Evolutionary conservation across 108 stramenopile genomes (phyloP), one percentile per base, ranked within the genome.

Genomic region (Pseudonitzschia pungens): DNA sequence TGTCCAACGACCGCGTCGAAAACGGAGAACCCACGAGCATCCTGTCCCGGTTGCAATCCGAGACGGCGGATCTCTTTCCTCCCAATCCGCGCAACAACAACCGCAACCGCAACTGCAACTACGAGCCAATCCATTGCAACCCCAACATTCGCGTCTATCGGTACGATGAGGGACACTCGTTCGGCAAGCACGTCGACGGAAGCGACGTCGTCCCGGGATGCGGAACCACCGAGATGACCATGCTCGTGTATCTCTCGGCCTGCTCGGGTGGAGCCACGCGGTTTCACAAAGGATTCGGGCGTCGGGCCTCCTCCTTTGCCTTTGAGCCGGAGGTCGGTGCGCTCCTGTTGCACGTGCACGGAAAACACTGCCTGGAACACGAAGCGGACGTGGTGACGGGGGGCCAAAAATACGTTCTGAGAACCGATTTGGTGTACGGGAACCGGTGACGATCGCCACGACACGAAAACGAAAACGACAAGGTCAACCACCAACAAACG

Each of bases 161-260:
- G 33, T 97, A 97, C 64, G 71, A 70, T 10, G 82, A 81, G 65
- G 93, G 92, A 9, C 89, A 90, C 72, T 74, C 87, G 29, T 97
- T 97, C 76, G 96, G 96, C 29, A 89, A 72, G 54, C 96, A 97
- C 65, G 76, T 93, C 28, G 96, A 97, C 68, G 96, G 77, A 29
- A 73, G 80, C 43, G 70, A 89, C 59, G 64, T 72, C 26, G 69
- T 89, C 28, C n/a, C 53, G 22, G 71, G 65, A 12, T 56, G 51
- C 20, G 66, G 43, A 31, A 0, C 28, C n/a, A 92, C 94, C 31
- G 89, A 94, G 66, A 89, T 92, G 32, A 97, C 96, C 11, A 82
- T 95, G 6, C 76, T 97, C 36, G 75, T 97, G 6, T 97, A 97
- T 69, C 78, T 97, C 16, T 92, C 88, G 40, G 70, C 64, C 62